Evolutionary conservation across 176 grass and related monocot genomes (phyloP).

Genomic region (Aegilops tauschii): DNA sequence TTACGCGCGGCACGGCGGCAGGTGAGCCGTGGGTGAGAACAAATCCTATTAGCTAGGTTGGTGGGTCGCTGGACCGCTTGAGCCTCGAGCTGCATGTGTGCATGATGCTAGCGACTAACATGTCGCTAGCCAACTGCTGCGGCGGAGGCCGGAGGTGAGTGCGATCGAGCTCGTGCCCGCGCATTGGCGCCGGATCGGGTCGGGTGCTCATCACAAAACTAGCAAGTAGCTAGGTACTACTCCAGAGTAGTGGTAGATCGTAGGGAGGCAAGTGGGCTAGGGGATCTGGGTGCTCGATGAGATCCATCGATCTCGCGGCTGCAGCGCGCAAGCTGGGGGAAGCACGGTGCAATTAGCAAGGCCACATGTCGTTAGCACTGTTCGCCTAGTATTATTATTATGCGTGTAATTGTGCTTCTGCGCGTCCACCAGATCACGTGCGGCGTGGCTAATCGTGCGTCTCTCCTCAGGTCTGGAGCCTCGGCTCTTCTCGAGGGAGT

Average conservation of each 20-base stretch:
- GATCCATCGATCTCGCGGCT: too few relatives aligned
- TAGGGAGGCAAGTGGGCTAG: not conserved
- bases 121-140: not conserved
- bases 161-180: not conserved
- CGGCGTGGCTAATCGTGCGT: not conserved
- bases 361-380: not conserved
- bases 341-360: slow-evolving; percentile 12
- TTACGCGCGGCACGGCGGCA: not conserved
- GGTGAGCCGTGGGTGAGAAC: not conserved
- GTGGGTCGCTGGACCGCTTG: not conserved
- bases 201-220: too few relatives aligned
- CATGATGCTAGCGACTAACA: not conserved
- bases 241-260: not conserved
- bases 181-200: not conserved
- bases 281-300: not conserved
- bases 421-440: not conserved
- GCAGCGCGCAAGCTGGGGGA: not conserved
- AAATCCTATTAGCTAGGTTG: not conserved
- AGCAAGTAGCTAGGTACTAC: too few relatives aligned
- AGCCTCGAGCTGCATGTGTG: not conserved
- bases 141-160: not conserved
- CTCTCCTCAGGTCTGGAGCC: not conserved
- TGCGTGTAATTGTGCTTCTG: not conserved
- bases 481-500: not conserved
- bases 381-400: not conserved